Percentiles rank a stretch among this genome's conserved stretches.
phyloP scores from a whole-genome alignment of 345 rosid genomes.

The Euphorbia tirucalli region DNA sequence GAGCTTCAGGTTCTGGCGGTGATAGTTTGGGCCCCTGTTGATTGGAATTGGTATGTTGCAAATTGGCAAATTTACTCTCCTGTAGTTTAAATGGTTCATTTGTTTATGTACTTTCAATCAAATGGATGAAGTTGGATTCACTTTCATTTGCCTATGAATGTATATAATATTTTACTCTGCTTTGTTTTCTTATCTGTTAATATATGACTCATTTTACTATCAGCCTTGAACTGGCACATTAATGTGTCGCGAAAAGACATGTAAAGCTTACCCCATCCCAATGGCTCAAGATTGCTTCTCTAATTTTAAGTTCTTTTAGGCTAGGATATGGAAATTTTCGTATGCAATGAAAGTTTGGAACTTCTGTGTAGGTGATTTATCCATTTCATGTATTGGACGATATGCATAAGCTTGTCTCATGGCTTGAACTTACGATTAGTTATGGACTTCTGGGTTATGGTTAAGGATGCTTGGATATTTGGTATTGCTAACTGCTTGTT shows the following conservation, averaged over 20 bases:
- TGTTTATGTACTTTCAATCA: slow-evolving; percentile 5
- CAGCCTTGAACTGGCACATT: too few relatives aligned
- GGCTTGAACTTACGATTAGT: too few relatives aligned
- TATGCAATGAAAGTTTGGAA: too few relatives aligned
- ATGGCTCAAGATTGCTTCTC: not conserved
- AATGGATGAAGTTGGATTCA: slow-evolving; percentile 11
- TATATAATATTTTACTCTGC: slow-evolving; percentile 8
- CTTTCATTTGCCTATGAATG: slow-evolving; percentile 14
- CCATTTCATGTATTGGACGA: too few relatives aligned
- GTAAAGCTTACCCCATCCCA: not conserved
- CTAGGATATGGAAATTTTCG: too few relatives aligned
- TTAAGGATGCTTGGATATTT: too few relatives aligned
- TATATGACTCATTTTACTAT: too few relatives aligned
- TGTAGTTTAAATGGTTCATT: slow-evolving; percentile 12
- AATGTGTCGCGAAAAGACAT: not conserved
- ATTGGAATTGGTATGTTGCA: slow-evolving; percentile 13
- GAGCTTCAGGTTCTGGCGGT: slow-evolving; percentile 31
- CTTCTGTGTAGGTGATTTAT: too few relatives aligned
- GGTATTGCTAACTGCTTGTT: too few relatives aligned
- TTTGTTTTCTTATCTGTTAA: too few relatives aligned
- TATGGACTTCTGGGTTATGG: too few relatives aligned
- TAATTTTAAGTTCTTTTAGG: not conserved
- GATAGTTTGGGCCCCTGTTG: slow-evolving; percentile 29
- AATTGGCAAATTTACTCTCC: not conserved
- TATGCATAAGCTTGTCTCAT: too few relatives aligned